Conservation (phyloP, 768 basidiomycete genomes). For the Heimioporus sp. region DNA sequence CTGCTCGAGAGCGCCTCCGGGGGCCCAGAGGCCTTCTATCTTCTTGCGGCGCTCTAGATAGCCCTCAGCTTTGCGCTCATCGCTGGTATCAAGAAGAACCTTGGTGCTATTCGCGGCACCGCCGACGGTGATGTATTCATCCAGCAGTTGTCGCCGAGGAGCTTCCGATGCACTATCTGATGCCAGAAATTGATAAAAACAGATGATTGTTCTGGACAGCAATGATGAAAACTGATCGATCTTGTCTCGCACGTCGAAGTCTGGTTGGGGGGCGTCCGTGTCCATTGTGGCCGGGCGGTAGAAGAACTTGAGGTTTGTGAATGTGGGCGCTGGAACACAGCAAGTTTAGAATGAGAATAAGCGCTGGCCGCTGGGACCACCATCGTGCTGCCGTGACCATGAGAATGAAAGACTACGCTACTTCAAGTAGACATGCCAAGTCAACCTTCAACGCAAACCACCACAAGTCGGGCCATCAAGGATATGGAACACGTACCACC, state of each 20-base stretch:
- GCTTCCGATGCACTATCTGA: constrained; percentile 23
- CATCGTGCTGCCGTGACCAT: too few species aligned
- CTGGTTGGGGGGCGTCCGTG: not conserved
- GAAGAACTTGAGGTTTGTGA: not conserved
- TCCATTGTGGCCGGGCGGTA: constrained; percentile 10
- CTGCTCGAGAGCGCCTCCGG: constrained; percentile 12
- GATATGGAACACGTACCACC: too few species aligned
- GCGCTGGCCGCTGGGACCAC: not conserved
- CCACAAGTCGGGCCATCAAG: too few species aligned
- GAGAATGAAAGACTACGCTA: too few species aligned
- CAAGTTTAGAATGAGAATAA: constrained; percentile 5
- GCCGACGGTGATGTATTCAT: constrained; percentile 28
- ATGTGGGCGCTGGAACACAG: constrained; percentile 1
- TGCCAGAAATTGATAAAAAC: constrained; percentile 26
- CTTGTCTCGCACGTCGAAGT: constrained; percentile 18
- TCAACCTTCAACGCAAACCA: too few species aligned
- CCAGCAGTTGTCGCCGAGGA: constrained; percentile 20
- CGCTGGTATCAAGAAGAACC: constrained; percentile 22
- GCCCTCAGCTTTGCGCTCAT: constrained; percentile 22
- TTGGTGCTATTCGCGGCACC: constrained; percentile 24
- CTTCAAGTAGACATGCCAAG: too few species aligned
- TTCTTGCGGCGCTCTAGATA: constrained; percentile 19
- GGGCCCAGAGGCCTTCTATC: constrained; percentile 18
- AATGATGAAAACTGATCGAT: constrained; percentile 22
- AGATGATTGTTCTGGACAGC: constrained; percentile 24